phyloP scores from a whole-genome alignment of 164 flowering plant genomes.

The Piper betle region DNA sequence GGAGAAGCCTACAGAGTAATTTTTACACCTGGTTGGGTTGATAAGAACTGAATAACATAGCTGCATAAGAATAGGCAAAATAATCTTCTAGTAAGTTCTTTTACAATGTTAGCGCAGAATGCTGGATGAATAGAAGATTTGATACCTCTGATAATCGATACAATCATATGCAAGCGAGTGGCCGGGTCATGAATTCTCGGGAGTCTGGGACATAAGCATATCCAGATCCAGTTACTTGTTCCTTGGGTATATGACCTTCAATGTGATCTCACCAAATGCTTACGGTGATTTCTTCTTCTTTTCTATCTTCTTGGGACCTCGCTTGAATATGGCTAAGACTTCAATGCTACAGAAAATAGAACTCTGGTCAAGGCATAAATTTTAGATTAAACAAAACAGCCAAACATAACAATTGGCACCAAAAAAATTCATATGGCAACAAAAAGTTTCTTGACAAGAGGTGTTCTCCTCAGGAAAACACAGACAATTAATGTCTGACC shows the following conservation, averaged over 20 bases:
- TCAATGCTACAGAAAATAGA: slow-evolving; percentile 64
- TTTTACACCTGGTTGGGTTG: no score
- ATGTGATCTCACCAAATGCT: background rate
- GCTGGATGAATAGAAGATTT: background rate
- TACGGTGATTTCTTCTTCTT: slow-evolving; percentile 7
- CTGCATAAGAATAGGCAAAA: no score
- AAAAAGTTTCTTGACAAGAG: background rate
- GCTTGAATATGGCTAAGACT: slow-evolving; percentile 76
- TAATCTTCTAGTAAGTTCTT: no score
- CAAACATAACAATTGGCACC: background rate
- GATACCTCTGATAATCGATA: background rate
- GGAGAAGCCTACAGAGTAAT: no score
- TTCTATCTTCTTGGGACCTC: slow-evolving; percentile 43
- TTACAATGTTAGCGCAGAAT: background rate
- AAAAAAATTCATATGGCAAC: background rate
- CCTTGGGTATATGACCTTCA: background rate
- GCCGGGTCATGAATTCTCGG: no score
- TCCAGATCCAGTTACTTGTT: background rate
- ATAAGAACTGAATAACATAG: no score
- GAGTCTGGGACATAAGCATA: background rate
- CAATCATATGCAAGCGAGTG: background rate
- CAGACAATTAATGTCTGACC: background rate
- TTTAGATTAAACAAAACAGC: background rate
- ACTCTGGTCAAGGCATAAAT: background rate
- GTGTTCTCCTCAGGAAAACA: background rate